Conservation (phyloP, 768 basidiomycete species). For the Crepidotus variabilis region DNA sequence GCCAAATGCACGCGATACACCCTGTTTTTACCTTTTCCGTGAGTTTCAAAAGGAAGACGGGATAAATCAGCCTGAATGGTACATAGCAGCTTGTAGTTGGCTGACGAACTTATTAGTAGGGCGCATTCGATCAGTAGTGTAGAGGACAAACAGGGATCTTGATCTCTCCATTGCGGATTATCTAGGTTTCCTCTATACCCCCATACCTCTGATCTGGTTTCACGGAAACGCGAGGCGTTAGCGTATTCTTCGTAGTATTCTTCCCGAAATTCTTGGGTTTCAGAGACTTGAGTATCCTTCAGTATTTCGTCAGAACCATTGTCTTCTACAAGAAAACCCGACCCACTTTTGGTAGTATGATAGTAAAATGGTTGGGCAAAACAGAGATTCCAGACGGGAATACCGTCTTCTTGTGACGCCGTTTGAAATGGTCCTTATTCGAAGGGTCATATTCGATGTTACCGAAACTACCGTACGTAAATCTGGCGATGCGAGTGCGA, state of each 20-base stretch:
- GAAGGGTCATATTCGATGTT: slow-evolving; percentile 12
- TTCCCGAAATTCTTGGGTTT: slow-evolving; percentile 34
- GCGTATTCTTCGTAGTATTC: slow-evolving; percentile 18
- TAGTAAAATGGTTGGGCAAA: slow-evolving; percentile 30
- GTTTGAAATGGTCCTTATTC: slow-evolving; percentile 35
- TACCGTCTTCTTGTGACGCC: slow-evolving; percentile 21
- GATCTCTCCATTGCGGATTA: slow-evolving; percentile 14
- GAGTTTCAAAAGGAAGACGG: not conserved
- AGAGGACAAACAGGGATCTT: slow-evolving; percentile 11
- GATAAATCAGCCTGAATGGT: slow-evolving; percentile 10
- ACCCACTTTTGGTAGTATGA: slow-evolving; percentile 33
- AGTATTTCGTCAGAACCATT: not conserved
- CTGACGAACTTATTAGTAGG: not conserved
- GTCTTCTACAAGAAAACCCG: not conserved
- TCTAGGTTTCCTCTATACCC: slow-evolving; percentile 13
- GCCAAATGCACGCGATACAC: slow-evolving; percentile 26
- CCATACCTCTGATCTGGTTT: slow-evolving; percentile 7
- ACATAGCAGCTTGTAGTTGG: slow-evolving; percentile 1
- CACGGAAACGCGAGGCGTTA: not conserved
- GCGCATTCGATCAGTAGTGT: no score
- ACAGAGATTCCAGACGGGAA: slow-evolving; percentile 27
- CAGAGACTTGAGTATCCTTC: slow-evolving; percentile 32
- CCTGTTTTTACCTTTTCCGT: not conserved
- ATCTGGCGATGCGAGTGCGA: slow-evolving; percentile 14
- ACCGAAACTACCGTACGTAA: slow-evolving; percentile 9